phyloP scores from a whole-genome alignment of 306 rosid species.

The Cucurbita pepo region DNA sequence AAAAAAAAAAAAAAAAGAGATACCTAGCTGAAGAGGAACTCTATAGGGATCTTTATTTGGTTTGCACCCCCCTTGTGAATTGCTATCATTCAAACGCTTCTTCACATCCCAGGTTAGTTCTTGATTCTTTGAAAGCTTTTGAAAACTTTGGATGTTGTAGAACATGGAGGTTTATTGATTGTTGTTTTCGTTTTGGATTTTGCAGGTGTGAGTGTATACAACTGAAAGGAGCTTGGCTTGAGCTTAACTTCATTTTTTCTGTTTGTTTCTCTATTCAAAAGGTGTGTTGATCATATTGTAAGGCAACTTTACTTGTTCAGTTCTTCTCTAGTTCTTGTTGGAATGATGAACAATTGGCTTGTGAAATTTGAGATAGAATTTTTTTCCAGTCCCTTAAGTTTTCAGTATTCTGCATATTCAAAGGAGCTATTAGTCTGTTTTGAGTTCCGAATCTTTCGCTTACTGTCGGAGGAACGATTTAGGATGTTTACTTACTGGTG shows the following conservation, averaged over 20 bases:
- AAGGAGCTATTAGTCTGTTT: background rate
- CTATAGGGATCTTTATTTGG: constrained; percentile 51
- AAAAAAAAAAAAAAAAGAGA: constrained; percentile 8
- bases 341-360: constrained; percentile 56
- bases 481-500: background rate
- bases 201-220: constrained; percentile 68
- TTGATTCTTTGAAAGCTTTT: background rate
- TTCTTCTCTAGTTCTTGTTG: constrained; percentile 41
- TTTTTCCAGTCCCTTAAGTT: background rate
- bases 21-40: constrained; percentile 29
- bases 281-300: constrained; percentile 67
- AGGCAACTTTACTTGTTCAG: constrained; percentile 39
- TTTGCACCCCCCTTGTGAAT: constrained; percentile 37
- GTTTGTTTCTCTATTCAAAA: constrained; percentile 42
- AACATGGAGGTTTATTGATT: background rate
- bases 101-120: constrained; percentile 7
- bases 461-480: background rate
- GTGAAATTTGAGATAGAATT: constrained; percentile 44
- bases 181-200: constrained; percentile 6
- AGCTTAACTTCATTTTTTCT: constrained; percentile 28
- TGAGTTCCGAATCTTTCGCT: background rate
- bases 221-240: constrained; percentile 39
- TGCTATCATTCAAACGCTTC: constrained; percentile 13
- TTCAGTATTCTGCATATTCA: background rate
- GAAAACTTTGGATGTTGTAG: background rate